A percentile compares a stretch with the other conserved stretches of the same genome.
Evolutionary conservation across 1,284 basidiomycete genomes (phyloP).

Genomic region (Austropuccinia psidii): DNA sequence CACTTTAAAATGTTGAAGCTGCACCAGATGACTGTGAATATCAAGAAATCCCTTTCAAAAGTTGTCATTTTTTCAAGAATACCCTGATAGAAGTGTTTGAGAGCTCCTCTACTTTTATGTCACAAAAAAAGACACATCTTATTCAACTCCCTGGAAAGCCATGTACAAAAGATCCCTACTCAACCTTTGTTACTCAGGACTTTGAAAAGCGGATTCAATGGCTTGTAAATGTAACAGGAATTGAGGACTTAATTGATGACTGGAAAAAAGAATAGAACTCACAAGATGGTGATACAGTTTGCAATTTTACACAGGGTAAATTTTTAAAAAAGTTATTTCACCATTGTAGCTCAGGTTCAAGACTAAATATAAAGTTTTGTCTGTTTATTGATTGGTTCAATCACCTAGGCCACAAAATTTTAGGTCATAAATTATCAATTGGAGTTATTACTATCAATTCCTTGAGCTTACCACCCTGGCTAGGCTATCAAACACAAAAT

Average conservation of each 20-base stretch:
- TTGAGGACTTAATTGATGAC: conserved; percentile 15
- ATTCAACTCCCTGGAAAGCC: background rate
- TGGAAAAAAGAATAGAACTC: background rate
- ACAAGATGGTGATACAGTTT: too few relatives aligned
- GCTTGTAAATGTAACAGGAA: background rate
- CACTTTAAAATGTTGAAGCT: background rate
- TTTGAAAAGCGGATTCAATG: background rate
- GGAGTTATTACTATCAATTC: too few relatives aligned
- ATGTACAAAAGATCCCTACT: background rate
- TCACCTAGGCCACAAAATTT: too few relatives aligned
- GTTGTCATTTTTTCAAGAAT: too few relatives aligned
- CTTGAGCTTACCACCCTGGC: too few relatives aligned
- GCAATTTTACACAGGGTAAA: background rate
- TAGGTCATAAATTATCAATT: too few relatives aligned
- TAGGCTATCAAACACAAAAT: too few relatives aligned
- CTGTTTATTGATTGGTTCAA: too few relatives aligned
- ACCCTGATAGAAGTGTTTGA: background rate
- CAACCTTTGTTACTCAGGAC: background rate
- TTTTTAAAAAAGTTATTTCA: background rate
- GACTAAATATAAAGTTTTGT: background rate
- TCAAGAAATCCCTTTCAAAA: background rate
- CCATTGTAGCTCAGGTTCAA: background rate
- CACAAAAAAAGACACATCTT: background rate
- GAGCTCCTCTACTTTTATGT: background rate
- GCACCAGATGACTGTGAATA: background rate